Evolutionary conservation across 2,329 filamentous ascomycete species (phyloP).

Genomic region (Penicillium freii): DNA sequence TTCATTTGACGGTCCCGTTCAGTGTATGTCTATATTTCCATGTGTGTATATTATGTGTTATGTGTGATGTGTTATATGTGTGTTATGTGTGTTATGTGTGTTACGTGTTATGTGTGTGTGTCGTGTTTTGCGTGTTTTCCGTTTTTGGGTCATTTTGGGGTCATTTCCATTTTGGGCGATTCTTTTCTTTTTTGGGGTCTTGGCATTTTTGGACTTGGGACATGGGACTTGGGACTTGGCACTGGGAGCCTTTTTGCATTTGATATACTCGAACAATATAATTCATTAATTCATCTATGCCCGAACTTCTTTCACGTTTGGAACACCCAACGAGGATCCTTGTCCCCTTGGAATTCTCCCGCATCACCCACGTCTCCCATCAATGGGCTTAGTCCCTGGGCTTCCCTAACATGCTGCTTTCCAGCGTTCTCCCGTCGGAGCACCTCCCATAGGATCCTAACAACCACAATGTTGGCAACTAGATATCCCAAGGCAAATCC

Average conservation of each 20-base stretch:
- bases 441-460: conserved; percentile 52
- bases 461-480: conserved; percentile 56
- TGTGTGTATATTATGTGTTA: conserved; percentile 27
- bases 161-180: conserved; percentile 4
- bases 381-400: conserved; percentile 27
- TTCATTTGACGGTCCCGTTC: conserved; percentile 29
- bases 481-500: conserved; percentile 65
- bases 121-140: conserved; percentile 16
- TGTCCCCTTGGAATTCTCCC: conserved; percentile 59
- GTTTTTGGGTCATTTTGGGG: conserved; percentile 1
- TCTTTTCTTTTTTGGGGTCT: background rate
- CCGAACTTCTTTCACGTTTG: conserved; percentile 46
- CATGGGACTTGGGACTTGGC: background rate
- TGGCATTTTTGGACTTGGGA: background rate
- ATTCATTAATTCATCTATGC: background rate
- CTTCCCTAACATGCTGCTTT: conserved; percentile 50
- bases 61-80: conserved; percentile 21
- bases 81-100: conserved; percentile 19
- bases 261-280: background rate
- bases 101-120: conserved; percentile 22
- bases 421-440: conserved; percentile 58
- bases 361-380: conserved; percentile 50
- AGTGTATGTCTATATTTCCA: conserved; percentile 18
- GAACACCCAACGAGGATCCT: conserved; percentile 66
- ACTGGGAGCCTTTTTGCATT: background rate